A percentile compares a stretch with the other conserved stretches of the same genome.
Conservation (phyloP, 306 rosid species). For the Bauhinia variegata region DNA sequence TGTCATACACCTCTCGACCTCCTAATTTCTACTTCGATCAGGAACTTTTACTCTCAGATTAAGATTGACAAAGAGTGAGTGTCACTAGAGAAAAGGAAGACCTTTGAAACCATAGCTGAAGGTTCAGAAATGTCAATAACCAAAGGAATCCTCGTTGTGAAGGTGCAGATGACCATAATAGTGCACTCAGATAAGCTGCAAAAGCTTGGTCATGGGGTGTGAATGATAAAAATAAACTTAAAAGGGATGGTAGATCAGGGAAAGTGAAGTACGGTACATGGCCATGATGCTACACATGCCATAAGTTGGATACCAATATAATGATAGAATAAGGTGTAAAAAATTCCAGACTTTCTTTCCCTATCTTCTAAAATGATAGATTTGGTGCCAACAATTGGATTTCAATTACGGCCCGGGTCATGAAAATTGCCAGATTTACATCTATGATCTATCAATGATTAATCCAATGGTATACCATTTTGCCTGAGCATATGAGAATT, state of each 20-base stretch:
- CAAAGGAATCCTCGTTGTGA: neutral
- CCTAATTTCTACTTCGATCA: neutral
- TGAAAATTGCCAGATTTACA: neutral
- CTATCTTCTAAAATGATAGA: neutral
- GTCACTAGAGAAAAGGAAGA: neutral
- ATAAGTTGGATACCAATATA: neutral
- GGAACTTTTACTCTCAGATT: neutral
- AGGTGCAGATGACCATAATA: neutral
- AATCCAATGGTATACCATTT: neutral
- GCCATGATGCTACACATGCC: neutral
- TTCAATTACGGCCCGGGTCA: neutral
- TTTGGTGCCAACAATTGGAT: neutral
- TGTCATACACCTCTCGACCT: neutral
- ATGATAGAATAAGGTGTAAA: neutral
- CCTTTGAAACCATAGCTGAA: neutral
- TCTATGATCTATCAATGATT: neutral
- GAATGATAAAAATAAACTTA: neutral
- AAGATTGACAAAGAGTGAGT: neutral
- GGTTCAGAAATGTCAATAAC: neutral
- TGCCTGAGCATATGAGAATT: neutral
- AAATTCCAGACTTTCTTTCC: neutral
- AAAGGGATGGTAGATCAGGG: neutral
- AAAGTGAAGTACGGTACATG: neutral
- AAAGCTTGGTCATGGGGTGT: constrained; percentile 3
- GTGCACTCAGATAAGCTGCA: neutral